Conservation (phyloP, 2,329 filamentous ascomycete species). For the Mycosphaerella sp. region DNA sequence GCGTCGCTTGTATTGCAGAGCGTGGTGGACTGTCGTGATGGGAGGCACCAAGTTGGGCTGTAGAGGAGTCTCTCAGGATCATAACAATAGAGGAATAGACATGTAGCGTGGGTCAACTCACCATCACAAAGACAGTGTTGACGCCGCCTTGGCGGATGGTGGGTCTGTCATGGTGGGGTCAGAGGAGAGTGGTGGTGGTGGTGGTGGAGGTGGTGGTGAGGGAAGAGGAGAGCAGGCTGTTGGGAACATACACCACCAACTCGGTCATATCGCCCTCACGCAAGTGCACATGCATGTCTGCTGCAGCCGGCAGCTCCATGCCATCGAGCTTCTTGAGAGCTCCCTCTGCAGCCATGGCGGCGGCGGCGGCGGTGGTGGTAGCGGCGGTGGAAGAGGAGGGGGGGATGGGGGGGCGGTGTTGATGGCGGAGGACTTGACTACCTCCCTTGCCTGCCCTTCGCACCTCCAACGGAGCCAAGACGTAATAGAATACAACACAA, state of each 20-base stretch:
- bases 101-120: conserved; percentile 25
- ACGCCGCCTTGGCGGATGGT: conserved; percentile 48
- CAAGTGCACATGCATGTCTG: conserved; percentile 48
- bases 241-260: conserved; percentile 35
- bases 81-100: neutral
- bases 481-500: neutral
- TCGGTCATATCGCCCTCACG: conserved; percentile 48
- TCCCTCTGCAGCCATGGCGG: conserved; percentile 3
- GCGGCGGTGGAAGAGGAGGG: neutral
- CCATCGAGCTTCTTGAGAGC: conserved; percentile 38
- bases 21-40: conserved; percentile 44
- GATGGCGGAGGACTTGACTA: too few relatives aligned
- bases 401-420: neutral
- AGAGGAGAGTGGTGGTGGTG: neutral
- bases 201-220: neutral
- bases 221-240: neutral
- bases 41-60: conserved; percentile 48
- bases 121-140: conserved; percentile 51
- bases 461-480: neutral
- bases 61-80: neutral
- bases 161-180: conserved; percentile 30
- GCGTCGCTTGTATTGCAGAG: conserved; percentile 41
- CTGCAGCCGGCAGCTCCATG: conserved; percentile 43
- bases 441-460: too few relatives aligned
- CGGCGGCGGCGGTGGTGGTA: neutral